These are phyloP conservation scores for Pseudogymnoascus sp. DNA, from an alignment of 2,329 filamentous ascomycete genomes.

Conservation along the genomic window DNA sequence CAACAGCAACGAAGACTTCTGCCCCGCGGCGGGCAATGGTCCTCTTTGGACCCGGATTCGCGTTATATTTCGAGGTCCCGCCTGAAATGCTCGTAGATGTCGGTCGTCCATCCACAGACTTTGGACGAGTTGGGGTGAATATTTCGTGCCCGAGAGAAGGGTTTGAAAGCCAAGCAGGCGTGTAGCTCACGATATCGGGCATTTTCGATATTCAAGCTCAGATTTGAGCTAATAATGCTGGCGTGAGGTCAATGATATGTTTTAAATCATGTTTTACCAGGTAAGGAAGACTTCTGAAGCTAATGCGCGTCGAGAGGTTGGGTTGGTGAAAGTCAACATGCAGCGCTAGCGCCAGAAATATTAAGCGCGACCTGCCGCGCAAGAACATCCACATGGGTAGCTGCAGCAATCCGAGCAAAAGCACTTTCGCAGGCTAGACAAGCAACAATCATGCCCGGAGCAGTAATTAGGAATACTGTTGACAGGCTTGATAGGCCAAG, in stretches of 20 bases:
- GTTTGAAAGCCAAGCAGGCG: constrained; percentile 76
- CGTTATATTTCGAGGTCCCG: constrained; percentile 24
- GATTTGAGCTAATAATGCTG: background rate
- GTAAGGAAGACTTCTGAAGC: background rate
- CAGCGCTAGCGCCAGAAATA: constrained; percentile 8
- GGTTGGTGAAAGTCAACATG: constrained; percentile 5
- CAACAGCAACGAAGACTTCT: constrained; percentile 81
- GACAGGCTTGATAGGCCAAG: constrained; percentile 90
- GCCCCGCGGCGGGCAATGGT: constrained; percentile 75
- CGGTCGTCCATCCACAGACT: constrained; percentile 19
- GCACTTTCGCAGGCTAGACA: constrained; percentile 5
- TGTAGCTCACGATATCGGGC: constrained; percentile 80
- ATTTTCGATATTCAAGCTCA: constrained; percentile 39
- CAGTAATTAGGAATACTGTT: constrained; percentile 56
- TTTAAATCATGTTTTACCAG: constrained; percentile 1
- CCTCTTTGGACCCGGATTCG: constrained; percentile 42
- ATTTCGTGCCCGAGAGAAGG: constrained; percentile 69
- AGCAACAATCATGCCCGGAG: constrained; percentile 24
- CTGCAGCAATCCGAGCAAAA: constrained; percentile 2
- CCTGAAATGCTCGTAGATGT: constrained; percentile 26
- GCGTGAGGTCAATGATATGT: background rate
- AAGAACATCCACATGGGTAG: background rate
- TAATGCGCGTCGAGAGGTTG: constrained; percentile 3
- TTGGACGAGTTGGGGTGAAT: constrained; percentile 49
- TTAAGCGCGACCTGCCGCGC: constrained; percentile 9